These are phyloP conservation scores for Trichoderma sp. DNA, from an alignment of 2,329 filamentous ascomycete genomes.

Conservation along the genomic window DNA sequence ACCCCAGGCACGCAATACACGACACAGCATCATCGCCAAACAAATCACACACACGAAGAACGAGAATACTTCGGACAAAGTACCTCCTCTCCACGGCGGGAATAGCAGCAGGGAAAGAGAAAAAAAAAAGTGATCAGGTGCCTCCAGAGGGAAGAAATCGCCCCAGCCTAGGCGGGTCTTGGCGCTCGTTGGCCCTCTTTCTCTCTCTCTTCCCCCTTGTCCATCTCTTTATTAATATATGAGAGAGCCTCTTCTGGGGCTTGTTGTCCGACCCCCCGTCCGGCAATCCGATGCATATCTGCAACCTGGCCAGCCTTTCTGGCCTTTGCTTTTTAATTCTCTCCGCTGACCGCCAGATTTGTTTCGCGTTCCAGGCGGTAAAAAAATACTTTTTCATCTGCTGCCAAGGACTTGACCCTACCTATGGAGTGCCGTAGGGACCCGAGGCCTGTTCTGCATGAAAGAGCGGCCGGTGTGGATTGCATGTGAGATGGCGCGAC, in stretches of 20 bases:
- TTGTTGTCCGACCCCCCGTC: background rate
- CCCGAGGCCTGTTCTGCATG: constrained; percentile 17
- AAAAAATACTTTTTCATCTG: background rate
- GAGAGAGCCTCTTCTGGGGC: background rate
- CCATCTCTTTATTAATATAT: background rate
- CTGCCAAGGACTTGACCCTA: too few species aligned
- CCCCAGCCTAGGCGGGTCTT: constrained; percentile 27
- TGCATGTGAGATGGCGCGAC: constrained; percentile 1
- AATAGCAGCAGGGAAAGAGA: constrained; percentile 4
- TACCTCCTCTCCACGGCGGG: background rate
- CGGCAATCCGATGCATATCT: constrained; percentile 25
- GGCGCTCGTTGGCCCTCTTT: constrained; percentile 8
- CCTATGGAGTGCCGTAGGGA: background rate
- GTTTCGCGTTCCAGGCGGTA: constrained; percentile 22
- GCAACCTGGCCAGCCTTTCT: background rate
- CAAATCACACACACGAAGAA: too few species aligned
- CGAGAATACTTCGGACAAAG: too few species aligned
- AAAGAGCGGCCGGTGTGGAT: constrained; percentile 13
- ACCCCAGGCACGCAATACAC: too few species aligned
- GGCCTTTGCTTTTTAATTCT: background rate
- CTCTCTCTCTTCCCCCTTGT: background rate
- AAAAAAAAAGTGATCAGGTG: constrained; percentile 28
- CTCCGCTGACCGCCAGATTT: constrained; percentile 26
- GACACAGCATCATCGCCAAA: too few species aligned
- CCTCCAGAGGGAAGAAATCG: constrained; percentile 10